phyloP scores from a whole-genome alignment of 78 protist species.

The Isochrysis galbana region DNA sequence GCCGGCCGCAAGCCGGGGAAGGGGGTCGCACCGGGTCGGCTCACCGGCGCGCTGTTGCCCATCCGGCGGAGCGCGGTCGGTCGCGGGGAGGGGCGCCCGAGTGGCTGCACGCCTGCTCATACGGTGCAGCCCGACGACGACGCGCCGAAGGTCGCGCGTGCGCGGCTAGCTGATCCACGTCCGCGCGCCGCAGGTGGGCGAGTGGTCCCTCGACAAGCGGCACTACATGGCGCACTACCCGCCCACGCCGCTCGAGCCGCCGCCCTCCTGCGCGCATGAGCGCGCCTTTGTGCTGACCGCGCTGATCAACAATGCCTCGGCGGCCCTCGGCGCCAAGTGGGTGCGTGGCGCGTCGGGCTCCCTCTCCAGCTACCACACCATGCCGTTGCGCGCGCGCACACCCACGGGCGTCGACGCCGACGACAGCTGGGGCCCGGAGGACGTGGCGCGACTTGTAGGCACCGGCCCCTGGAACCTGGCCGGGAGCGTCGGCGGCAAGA shows the following conservation, averaged over 20 bases:
- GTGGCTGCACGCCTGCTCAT: background rate
- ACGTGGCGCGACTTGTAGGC: background rate
- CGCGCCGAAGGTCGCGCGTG: background rate
- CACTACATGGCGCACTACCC: background rate
- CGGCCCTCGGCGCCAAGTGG: background rate
- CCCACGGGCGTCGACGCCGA: too few species aligned
- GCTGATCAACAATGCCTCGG: background rate
- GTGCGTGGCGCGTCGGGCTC: background rate
- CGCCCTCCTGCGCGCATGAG: background rate
- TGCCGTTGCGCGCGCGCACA: too few species aligned
- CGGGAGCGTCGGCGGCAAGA: background rate
- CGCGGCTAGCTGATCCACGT: background rate
- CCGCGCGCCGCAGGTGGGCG: too few species aligned
- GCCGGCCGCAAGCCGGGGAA: background rate
- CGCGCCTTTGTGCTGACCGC: background rate
- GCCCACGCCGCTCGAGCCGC: background rate
- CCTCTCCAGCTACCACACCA: too few species aligned
- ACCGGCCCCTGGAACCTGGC: background rate
- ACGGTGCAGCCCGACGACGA: background rate
- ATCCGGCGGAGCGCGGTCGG: background rate
- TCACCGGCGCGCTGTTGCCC: background rate
- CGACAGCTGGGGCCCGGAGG: background rate
- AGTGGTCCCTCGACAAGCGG: conserved; percentile 26
- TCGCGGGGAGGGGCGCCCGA: background rate
- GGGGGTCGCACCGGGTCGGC: background rate